These are phyloP conservation scores for Stagonosporopsis vannaccii DNA, from an alignment of 2,329 filamentous ascomycete genomes.

Conservation along the genomic window DNA sequence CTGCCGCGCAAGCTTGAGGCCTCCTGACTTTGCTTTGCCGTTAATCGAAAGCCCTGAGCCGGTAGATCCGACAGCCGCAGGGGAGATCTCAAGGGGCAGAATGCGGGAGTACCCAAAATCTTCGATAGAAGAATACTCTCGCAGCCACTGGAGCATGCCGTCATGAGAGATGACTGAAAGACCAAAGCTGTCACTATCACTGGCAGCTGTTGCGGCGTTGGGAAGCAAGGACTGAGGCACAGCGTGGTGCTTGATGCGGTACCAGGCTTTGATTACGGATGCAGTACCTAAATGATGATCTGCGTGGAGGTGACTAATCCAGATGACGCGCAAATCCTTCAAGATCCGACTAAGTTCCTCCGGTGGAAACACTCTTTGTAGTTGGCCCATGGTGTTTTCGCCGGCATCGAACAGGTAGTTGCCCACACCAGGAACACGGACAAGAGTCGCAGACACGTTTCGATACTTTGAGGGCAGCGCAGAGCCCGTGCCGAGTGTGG, in stretches of 20 bases:
- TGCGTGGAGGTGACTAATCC: slow-evolving; percentile 95
- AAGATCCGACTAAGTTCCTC: slow-evolving; percentile 74
- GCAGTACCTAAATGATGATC: slow-evolving; percentile 91
- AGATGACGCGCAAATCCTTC: slow-evolving; percentile 79
- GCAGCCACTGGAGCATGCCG: slow-evolving; percentile 77
- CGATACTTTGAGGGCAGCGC: slow-evolving; percentile 90
- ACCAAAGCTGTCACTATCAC: slow-evolving; percentile 29
- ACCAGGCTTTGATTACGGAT: slow-evolving; percentile 85
- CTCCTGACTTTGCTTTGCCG: slow-evolving; percentile 11
- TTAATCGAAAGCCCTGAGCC: slow-evolving; percentile 40
- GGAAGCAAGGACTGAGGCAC: slow-evolving; percentile 37
- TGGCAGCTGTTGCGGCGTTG: slow-evolving; percentile 46
- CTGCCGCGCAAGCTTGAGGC: slow-evolving; percentile 17
- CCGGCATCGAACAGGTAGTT: slow-evolving; percentile 91
- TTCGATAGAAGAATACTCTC: slow-evolving; percentile 81
- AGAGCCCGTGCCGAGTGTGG: slow-evolving; percentile 89
- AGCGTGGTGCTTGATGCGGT: slow-evolving; percentile 61
- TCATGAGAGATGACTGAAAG: slow-evolving; percentile 69
- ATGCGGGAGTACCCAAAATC: slow-evolving; percentile 74
- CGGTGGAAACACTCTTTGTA: slow-evolving; percentile 74
- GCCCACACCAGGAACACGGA: slow-evolving; percentile 84
- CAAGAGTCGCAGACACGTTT: slow-evolving; percentile 88
- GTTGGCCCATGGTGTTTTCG: slow-evolving; percentile 88
- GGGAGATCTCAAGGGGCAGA: slow-evolving; percentile 57
- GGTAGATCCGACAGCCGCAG: slow-evolving; percentile 27